Evolutionary conservation across 1,284 basidiomycete species (phyloP).

Genomic region (Boletus semigastroideus): DNA sequence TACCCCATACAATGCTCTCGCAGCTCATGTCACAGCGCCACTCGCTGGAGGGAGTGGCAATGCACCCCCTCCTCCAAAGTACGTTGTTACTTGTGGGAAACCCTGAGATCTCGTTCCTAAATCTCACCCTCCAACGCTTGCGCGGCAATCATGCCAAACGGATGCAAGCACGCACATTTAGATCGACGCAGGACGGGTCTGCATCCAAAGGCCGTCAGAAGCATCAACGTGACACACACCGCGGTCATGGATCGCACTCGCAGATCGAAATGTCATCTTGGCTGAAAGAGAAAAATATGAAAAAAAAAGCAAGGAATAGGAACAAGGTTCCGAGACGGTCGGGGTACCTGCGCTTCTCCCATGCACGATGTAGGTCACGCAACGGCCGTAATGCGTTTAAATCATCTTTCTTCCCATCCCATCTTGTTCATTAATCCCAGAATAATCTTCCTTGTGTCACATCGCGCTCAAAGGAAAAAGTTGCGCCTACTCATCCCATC

Average conservation of each 20-base stretch:
- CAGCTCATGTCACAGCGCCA: background rate
- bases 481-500: constrained; percentile 1
- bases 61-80: too few species aligned
- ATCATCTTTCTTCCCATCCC: constrained; percentile 17
- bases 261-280: constrained; percentile 2
- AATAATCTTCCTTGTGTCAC: constrained; percentile 22
- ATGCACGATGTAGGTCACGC: constrained; percentile 13
- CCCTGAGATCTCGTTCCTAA: constrained; percentile 18
- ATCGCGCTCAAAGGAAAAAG: background rate
- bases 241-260: constrained; percentile 4
- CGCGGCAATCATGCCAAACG: constrained; percentile 6
- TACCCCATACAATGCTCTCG: background rate
- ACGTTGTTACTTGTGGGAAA: too few species aligned
- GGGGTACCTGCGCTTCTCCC: constrained; percentile 26
- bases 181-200: constrained; percentile 14
- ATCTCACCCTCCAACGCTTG: constrained; percentile 10
- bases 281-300: background rate
- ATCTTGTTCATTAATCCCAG: constrained; percentile 26
- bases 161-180: background rate
- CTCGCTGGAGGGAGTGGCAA: too few species aligned
- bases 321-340: constrained; percentile 32
- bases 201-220: background rate
- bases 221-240: background rate
- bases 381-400: constrained; percentile 26
- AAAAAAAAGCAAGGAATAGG: constrained; percentile 1